Base-by-base conservation (phyloP, 306 rosid genomes). In the Rosa rugosa region DNA sequence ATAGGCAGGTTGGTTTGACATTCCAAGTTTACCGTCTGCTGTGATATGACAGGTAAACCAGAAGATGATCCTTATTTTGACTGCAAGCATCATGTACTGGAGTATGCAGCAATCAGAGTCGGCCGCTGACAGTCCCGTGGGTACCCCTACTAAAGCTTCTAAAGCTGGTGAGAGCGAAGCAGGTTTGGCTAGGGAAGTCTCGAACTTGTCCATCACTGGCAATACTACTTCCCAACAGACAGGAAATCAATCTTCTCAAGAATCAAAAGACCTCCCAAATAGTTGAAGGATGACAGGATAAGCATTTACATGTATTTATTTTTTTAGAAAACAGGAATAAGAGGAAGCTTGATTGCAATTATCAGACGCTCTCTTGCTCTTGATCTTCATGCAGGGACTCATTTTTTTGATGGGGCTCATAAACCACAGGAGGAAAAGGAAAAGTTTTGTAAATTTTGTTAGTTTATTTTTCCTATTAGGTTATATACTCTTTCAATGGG, bases 41-140 rank as follows among this genome's bases (percentile, higher is more conserved):
- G 46, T 60, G 54, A 22, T 68, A 22, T 77, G 59, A 60, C 84
- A 95, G 99, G 98, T 93, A 73, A 95, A 93, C 87, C 98, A 85
- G 84, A 95, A 95, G 93, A 95, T 95, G 99, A 91, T 95, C n/a
- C 97, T 95, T 54, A 90, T 79, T 70, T 79, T 95, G 90, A 83
- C 94, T 49, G 99, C 99, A 66, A 91, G 98, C 90, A 95, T 95
- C 80, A 95, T 91, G 99, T 91, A 87, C 85, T 93, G 99, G 99
- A 93, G 99, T 88, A 87, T 95, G 83, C 90, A 87, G 87, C 82
- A 91, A 42, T 72, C 75, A 0, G 92, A 86, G 56, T 57, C 75
- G 4, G 59, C 18, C 42, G 36, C 71, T 44, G 71, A 6, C 54
- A 71, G 79, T 73, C 82, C 84, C 12, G 84, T 79, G 36, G 74